Conservation (phyloP, 805 yeast genomes). For the Metschnikowia shivogae region DNA sequence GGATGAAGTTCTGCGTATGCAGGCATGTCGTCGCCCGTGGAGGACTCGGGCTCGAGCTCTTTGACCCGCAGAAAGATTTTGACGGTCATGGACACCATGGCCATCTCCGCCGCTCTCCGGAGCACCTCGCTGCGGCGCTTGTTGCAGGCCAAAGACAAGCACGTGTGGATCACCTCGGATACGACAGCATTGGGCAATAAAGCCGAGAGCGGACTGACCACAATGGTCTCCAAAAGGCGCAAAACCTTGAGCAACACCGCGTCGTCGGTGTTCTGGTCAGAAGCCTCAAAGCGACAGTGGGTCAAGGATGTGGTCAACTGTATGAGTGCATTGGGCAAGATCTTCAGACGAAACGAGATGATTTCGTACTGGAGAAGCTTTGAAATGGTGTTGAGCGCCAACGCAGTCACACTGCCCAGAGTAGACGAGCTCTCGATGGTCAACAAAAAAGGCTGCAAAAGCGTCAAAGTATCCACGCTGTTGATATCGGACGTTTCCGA, state of each 20-base stretch:
- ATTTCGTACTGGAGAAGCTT: constrained; percentile 71
- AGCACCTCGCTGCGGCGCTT: constrained; percentile 86
- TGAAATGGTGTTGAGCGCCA: constrained; percentile 71
- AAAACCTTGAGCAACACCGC: constrained; percentile 83
- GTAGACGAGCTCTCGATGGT: constrained; percentile 81
- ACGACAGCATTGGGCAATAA: constrained; percentile 76
- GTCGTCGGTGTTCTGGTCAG: constrained; percentile 89
- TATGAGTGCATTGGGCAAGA: constrained; percentile 53
- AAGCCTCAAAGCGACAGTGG: constrained; percentile 93
- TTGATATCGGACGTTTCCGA: constrained; percentile 48
- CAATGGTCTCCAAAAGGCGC: constrained; percentile 60
- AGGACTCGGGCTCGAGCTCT: constrained; percentile 45
- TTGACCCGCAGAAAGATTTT: constrained; percentile 61
- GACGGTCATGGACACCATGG: constrained; percentile 66
- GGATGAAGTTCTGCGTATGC: constrained; percentile 50
- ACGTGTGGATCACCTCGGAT: constrained; percentile 86
- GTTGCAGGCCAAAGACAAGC: constrained; percentile 87
- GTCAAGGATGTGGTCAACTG: constrained; percentile 75
- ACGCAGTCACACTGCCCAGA: constrained; percentile 78
- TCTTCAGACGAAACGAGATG: constrained; percentile 50
- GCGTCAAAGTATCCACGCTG: constrained; percentile 63
- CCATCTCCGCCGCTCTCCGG: constrained; percentile 82
- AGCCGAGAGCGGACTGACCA: constrained; percentile 60
- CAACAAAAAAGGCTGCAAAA: constrained; percentile 82
- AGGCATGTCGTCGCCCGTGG: constrained; percentile 38